Evolutionary conservation across 2,329 filamentous ascomycete species (phyloP).

Genomic region (Fusarium succisae): DNA sequence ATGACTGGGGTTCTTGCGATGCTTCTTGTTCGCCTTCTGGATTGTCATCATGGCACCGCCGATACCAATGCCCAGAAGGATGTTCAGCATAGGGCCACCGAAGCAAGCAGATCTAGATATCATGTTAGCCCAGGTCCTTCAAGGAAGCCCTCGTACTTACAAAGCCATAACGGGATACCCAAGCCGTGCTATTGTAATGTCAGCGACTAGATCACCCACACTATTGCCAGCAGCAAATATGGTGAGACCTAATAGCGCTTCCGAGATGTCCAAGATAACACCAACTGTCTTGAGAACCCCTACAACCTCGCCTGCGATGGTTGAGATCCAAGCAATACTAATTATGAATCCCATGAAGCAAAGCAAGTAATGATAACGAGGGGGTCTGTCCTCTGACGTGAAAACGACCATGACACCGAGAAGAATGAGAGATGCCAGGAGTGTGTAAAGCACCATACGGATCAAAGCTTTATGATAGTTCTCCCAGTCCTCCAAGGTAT

Average conservation of each 20-base stretch:
- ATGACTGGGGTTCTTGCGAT: conserved; percentile 72
- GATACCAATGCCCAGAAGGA: conserved; percentile 92
- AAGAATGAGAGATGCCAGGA: conserved; percentile 74
- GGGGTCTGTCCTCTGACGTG: conserved; percentile 73
- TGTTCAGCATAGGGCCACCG: conserved; percentile 98
- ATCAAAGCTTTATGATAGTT: conserved; percentile 62
- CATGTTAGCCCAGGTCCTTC: conserved; percentile 6
- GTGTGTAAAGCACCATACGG: conserved; percentile 67
- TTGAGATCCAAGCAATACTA: conserved; percentile 94
- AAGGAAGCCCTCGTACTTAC: conserved; percentile 53
- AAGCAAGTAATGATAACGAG: conserved; percentile 78
- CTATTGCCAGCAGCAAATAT: conserved; percentile 98
- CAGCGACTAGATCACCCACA: conserved; percentile 90
- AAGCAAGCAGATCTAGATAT: conserved; percentile 81
- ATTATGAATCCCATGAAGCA: conserved; percentile 93
- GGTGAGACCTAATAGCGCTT: conserved; percentile 93
- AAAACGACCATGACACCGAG: conserved; percentile 73
- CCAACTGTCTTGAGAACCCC: conserved; percentile 93
- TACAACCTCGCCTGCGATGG: conserved; percentile 94
- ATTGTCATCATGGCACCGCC: conserved; percentile 90
- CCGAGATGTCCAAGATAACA: conserved; percentile 90
- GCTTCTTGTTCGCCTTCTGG: conserved; percentile 70
- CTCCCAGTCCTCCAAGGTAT: conserved; percentile 67
- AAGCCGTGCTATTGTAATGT: conserved; percentile 91
- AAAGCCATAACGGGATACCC: conserved; percentile 97